These are phyloP conservation scores for Aaosphaeria arxii DNA, from an alignment of 2,329 filamentous ascomycete species.

Conservation along the genomic window DNA sequence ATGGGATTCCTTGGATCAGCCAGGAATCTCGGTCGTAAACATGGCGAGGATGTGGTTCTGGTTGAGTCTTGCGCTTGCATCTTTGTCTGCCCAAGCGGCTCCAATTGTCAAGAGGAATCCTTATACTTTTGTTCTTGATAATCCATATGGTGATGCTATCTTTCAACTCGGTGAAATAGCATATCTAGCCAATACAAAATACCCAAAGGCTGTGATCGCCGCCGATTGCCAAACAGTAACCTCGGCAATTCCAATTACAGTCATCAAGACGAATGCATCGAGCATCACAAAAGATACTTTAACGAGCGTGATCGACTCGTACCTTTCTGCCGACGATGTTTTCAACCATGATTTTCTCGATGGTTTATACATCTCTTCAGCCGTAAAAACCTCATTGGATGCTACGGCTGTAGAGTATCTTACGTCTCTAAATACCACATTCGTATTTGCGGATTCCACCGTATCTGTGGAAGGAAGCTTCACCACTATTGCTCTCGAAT, in stretches of 20 bases:
- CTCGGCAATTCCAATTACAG: slow-evolving; percentile 19
- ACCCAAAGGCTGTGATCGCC: slow-evolving; percentile 23
- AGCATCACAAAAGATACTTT: slow-evolving; percentile 26
- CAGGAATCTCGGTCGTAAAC: neutral
- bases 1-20: neutral
- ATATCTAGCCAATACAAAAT: slow-evolving; percentile 35
- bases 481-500: slow-evolving; percentile 6
- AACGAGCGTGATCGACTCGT: slow-evolving; percentile 26
- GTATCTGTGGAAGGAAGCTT: slow-evolving; percentile 8
- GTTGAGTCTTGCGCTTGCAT: slow-evolving; percentile 3
- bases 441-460: slow-evolving; percentile 11
- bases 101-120: slow-evolving; percentile 15
- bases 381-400: slow-evolving; percentile 16
- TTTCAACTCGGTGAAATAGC: slow-evolving; percentile 37
- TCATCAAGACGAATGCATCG: slow-evolving; percentile 27
- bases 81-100: slow-evolving; percentile 6
- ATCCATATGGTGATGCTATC: slow-evolving; percentile 27
- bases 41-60: neutral
- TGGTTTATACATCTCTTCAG: slow-evolving; percentile 27
- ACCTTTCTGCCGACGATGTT: slow-evolving; percentile 35
- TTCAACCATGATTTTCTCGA: slow-evolving; percentile 36
- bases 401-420: slow-evolving; percentile 17
- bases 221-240: slow-evolving; percentile 1
- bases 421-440: slow-evolving; percentile 10
- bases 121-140: slow-evolving; percentile 14